Percentiles rank a stretch among this genome's conserved stretches.
Conservation (phyloP, 1,139 yeast genomes). For the Maudiozyma humilis region DNA sequence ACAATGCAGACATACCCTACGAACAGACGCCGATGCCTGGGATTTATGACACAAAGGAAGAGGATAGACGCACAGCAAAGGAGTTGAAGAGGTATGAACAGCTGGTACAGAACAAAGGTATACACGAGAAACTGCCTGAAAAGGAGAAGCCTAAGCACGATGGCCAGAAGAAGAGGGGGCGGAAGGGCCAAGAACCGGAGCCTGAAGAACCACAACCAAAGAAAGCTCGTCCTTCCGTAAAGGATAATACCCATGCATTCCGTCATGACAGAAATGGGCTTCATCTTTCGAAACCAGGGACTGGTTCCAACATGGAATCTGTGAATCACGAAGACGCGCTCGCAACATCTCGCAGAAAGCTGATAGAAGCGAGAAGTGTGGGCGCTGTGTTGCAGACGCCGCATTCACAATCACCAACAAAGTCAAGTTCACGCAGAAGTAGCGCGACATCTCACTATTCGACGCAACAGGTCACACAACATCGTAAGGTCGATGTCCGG, state of each 20-base stretch:
- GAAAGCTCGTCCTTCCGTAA: background rate
- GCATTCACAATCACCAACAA: too few relatives aligned
- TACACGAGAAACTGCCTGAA: conserved; percentile 33
- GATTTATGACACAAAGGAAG: conserved; percentile 58
- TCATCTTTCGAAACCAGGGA: conserved; percentile 10
- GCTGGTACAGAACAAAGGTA: conserved; percentile 43
- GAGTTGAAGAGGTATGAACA: conserved; percentile 40
- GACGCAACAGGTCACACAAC: too few relatives aligned
- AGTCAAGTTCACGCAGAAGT: too few relatives aligned
- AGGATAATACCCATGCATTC: background rate
- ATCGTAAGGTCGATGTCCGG: too few relatives aligned
- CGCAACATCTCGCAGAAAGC: conserved; percentile 1
- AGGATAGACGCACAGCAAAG: conserved; percentile 37
- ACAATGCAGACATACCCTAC: conserved; percentile 74
- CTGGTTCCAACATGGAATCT: background rate
- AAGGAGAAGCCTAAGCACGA: conserved; percentile 19
- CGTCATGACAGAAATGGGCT: background rate
- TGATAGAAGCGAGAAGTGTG: conserved; percentile 5
- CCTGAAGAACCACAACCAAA: conserved; percentile 6
- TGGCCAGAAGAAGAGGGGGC: conserved; percentile 7
- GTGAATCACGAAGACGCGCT: background rate
- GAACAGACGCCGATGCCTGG: conserved; percentile 70
- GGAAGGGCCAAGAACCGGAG: conserved; percentile 21
- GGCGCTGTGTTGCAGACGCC: conserved; percentile 8
- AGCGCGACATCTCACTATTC: background rate